Percentiles rank a stretch among this genome's conserved stretches.
phyloP scores from a whole-genome alignment of 108 stramenopile genomes.

The Pseudonitzschia pungens region DNA sequence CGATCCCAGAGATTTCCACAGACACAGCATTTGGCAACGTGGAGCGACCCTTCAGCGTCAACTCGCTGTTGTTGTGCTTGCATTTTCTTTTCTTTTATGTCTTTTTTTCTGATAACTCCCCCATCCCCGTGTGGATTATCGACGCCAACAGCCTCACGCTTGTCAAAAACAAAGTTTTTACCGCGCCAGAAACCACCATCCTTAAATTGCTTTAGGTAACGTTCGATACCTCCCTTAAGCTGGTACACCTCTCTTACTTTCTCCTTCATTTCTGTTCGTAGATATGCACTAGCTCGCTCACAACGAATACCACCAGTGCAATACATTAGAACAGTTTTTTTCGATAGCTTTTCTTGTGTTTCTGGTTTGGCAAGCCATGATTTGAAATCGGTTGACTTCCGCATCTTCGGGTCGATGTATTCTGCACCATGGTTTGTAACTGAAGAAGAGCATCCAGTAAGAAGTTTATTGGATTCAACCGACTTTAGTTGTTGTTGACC shows the following conservation, averaged over 20 bases:
- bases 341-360: conserved; percentile 73
- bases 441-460: not conserved
- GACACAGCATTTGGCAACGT: conserved; percentile 59
- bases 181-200: conserved; percentile 88
- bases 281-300: conserved; percentile 82
- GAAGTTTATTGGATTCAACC: not conserved
- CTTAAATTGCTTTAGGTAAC: conserved; percentile 83
- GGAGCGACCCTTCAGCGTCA: conserved; percentile 2
- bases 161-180: conserved; percentile 92
- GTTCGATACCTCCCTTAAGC: conserved; percentile 88
- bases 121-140: conserved; percentile 82
- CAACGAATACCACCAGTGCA: conserved; percentile 92
- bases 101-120: conserved; percentile 62
- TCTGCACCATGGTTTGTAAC: conserved; percentile 49
- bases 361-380: conserved; percentile 68
- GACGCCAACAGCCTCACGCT: conserved; percentile 81
- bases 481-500: conserved; percentile 37
- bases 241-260: conserved; percentile 85
- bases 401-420: conserved; percentile 88
- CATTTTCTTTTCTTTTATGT: conserved; percentile 30
- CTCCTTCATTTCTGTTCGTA: conserved; percentile 72
- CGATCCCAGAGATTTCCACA: conserved; percentile 83
- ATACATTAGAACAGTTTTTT: conserved; percentile 86
- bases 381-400: conserved; percentile 86
- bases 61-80: conserved; percentile 16